Evolutionary conservation across 768 basidiomycete species (phyloP).

Genomic region (Dioszegia aurantiaca): DNA sequence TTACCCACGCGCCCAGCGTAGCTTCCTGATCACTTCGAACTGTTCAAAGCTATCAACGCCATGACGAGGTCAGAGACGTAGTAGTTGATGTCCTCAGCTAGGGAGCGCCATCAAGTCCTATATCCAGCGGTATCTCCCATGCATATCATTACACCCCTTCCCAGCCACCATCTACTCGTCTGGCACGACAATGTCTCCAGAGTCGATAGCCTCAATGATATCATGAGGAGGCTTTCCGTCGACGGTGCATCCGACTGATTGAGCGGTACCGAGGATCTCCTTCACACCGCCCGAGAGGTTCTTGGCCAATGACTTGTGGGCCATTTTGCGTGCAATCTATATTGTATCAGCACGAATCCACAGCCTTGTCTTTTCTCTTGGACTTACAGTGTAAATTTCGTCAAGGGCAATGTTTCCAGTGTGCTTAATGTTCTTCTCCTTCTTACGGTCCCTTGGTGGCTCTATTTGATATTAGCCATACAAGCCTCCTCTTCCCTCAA

Average conservation of each 20-base stretch:
- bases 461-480: constrained; percentile 64
- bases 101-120: no score
- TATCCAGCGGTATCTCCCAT: constrained; percentile 6
- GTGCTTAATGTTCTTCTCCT: constrained; percentile 99
- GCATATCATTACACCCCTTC: constrained; percentile 16
- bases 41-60: no score
- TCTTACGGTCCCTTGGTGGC: constrained; percentile 98
- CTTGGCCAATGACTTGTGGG: constrained; percentile 88
- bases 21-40: no score
- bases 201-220: constrained; percentile 68
- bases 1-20: no score
- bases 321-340: constrained; percentile 89
- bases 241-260: constrained; percentile 93
- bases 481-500: background rate
- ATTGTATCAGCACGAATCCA: background rate
- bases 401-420: constrained; percentile 87
- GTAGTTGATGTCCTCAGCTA: no score
- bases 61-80: no score
- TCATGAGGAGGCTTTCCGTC: constrained; percentile 92
- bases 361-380: background rate
- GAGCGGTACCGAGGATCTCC: constrained; percentile 97
- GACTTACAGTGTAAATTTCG: constrained; percentile 71
- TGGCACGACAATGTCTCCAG: constrained; percentile 54
- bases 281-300: constrained; percentile 82
- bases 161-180: constrained; percentile 47